A percentile compares a stretch with the other conserved stretches of the same genome.
Conservation (phyloP, 2,329 filamentous ascomycete genomes). For the Phoma herbarum region DNA sequence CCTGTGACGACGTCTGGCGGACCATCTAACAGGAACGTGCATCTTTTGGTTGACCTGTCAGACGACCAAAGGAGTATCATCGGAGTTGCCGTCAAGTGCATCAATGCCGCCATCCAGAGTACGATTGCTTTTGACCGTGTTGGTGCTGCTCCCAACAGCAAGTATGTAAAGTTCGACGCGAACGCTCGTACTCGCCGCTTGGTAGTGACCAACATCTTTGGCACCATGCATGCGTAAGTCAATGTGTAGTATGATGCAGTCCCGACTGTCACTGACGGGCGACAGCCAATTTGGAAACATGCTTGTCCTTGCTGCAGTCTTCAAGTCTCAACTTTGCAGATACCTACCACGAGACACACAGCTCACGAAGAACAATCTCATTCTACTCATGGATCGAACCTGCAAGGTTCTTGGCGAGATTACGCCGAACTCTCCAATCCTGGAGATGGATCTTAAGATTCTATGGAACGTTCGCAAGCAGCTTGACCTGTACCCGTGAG, state of each 20-base stretch:
- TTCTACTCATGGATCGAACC: constrained; percentile 55
- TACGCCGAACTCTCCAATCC: constrained; percentile 75
- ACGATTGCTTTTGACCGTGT: too few relatives aligned
- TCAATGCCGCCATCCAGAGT: constrained; percentile 76
- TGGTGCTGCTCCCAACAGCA: constrained; percentile 31
- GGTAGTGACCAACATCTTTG: constrained; percentile 92
- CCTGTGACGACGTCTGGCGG: constrained; percentile 54
- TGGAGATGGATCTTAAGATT: constrained; percentile 78
- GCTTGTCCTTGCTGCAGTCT: constrained; percentile 83
- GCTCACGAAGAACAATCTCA: constrained; percentile 39
- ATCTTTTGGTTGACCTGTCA: constrained; percentile 41
- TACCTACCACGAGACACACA: constrained; percentile 34
- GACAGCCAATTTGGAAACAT: constrained; percentile 96
- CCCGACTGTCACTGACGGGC: constrained; percentile 17
- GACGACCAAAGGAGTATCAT: constrained; percentile 38
- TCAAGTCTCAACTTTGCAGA: constrained; percentile 63
- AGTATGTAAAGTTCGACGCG: constrained; percentile 61
- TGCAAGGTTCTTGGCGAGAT: too few relatives aligned
- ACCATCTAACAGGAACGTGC: constrained; percentile 28
- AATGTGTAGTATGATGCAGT: constrained; percentile 4
- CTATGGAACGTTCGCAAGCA: constrained; percentile 58
- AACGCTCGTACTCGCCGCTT: constrained; percentile 66
- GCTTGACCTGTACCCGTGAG: constrained; percentile 26
- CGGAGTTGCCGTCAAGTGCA: constrained; percentile 41
- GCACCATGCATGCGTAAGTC: constrained; percentile 35